Evolutionary conservation across 2,329 filamentous ascomycete genomes (phyloP), one percentile per base, ranked within the genome.

Genomic region (Trichoderma arundinaceum): DNA sequence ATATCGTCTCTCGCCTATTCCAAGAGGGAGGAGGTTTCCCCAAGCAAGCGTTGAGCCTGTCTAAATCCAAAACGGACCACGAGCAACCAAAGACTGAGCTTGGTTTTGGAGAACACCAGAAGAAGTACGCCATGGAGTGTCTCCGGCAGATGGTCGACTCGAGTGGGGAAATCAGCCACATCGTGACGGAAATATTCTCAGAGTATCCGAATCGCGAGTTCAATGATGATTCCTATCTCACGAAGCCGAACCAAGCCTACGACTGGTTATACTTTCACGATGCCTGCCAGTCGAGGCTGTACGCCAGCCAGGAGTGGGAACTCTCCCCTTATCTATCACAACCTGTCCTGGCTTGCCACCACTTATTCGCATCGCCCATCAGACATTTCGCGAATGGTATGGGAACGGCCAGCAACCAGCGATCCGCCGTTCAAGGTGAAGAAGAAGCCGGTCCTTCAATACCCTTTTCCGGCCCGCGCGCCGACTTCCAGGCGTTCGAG

Each of bases 221-320:
- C 78, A 96, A 97, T 79, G 95, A 99, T 75, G 95, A 99, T 77
- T 90, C 89, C 0, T 90, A 92, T 71, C 87, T 99, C 38, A 91
- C 89, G 39, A 99, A 99, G 74, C 96, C 96, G 0, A 88, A 90
- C 70, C 81, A 86, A 75, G 92, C 92, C 0, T 96, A 97, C 76
- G 94, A 97, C 73, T 99, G 95, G 95, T 86, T 99, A 64, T 84
- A 96, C 76, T 98, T 99, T 77, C 92, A 97, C 77, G 95, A 98
- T 72, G 82, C 83, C 0, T 88, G 96, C 68, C 92, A 92, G 28
- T 88, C 89, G 0, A 88, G 89, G 44, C 84, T 98, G 1, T 96
- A 89, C 74, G 81, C 87, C n/a, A 89, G 86, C 66, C 94, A 97
- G 75, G 94, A 96, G 64, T 99, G 95, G 91, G 95, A 99, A 77